Evolutionary conservation across 1,139 yeast genomes (phyloP), one percentile per base, ranked within the genome.

Genomic region (Hyphopichia buzzinii): DNA sequence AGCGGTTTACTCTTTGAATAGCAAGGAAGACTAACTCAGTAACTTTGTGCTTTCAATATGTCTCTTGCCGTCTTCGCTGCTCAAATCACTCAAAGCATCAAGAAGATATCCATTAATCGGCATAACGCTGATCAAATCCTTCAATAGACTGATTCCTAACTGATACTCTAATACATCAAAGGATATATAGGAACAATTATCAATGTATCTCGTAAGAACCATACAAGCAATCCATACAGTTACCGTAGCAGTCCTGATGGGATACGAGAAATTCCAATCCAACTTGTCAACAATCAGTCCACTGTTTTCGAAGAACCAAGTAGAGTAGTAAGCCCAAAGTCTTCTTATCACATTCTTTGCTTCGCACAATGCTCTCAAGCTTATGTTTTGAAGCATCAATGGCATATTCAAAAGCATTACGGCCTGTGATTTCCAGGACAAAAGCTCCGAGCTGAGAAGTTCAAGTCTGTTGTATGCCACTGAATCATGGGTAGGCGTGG

Each of bases 161-260:
- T 19, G 23, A 19, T 19, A 19, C 23, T 19, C 23, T 7, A 19
- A 19, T 10, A 19, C 6, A 10, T 19, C 23, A 19, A 19, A 19
- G 8, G 23, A 19, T 19, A 19, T 7, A 10, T 19, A 19, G 23
- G 6, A 6, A 10, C 6, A 19, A 19, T 6, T 19, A 19, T 19
- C 10, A 10, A 19, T 27, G 12, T 27, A 27, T 8, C 12, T 27
- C n/a, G 16, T 17, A 4, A 27, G 5, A 5, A 17, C 14, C 3
- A 27, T 17, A 11, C 30, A 27, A 3, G 30, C 30, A 15, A 27
- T 27, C 30, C 30, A 27, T 4, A 27, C 30, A 27, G 30, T 27
- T 4, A 27, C 13, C 3, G 21, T 11, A 4, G 30, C 17, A 4
- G 30, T 27, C 17, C 30, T 14, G 8, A 27, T 13, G 5, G 30